phyloP scores from a whole-genome alignment of 208 protist species.

The Novymonas esmeraldas region DNA sequence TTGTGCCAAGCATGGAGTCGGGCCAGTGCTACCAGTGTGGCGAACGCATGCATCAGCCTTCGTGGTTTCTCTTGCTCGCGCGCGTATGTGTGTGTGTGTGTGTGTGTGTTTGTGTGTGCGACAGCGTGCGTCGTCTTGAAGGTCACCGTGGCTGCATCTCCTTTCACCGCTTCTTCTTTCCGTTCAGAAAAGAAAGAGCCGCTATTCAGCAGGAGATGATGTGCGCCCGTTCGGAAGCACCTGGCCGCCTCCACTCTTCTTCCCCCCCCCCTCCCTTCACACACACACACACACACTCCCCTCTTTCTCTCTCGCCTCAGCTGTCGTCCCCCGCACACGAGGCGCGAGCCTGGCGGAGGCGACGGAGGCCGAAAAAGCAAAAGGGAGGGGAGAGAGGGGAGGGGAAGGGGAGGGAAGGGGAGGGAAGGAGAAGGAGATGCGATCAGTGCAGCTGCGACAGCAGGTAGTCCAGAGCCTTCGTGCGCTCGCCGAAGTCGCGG shows the following conservation, averaged over 20 bases:
- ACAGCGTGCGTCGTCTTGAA: neutral
- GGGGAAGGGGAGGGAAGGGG: neutral
- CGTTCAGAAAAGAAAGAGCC: neutral
- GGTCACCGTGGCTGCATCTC: neutral
- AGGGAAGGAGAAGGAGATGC: neutral
- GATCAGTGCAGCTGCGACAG: slow-evolving; percentile 69
- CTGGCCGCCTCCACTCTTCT: neutral
- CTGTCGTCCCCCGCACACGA: too few species aligned
- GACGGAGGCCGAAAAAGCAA: too few species aligned
- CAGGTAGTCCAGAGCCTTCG: slow-evolving; percentile 83
- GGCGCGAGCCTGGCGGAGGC: too few species aligned
- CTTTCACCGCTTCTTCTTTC: neutral
- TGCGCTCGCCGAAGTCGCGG: slow-evolving; percentile 88
- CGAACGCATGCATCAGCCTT: too few species aligned
- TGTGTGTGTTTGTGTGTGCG: neutral
- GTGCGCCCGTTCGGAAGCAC: neutral
- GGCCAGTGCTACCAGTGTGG: too few species aligned
- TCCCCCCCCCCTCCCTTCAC: neutral
- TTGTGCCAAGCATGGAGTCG: too few species aligned
- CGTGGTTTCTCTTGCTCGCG: too few species aligned
- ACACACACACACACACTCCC: neutral
- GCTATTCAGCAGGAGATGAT: neutral
- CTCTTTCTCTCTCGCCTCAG: neutral
- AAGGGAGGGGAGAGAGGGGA: slow-evolving; percentile 7
- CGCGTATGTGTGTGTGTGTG: neutral